Percentiles rank a stretch among this genome's conserved stretches.
These are phyloP conservation scores for Termitomyces sp. DNA, from an alignment of 768 basidiomycete species.

Conservation along the genomic window DNA sequence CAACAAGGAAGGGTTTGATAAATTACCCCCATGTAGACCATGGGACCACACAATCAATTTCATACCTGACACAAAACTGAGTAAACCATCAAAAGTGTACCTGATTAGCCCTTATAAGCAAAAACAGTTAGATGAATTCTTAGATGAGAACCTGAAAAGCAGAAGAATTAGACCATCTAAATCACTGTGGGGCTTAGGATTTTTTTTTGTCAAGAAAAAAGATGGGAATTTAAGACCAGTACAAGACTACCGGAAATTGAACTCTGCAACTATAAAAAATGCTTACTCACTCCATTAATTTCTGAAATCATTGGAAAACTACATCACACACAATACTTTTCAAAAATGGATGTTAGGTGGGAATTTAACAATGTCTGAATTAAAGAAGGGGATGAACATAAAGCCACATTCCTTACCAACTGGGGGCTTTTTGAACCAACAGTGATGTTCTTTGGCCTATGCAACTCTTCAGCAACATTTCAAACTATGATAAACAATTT, in stretches of 20 bases:
- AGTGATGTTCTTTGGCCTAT: neutral
- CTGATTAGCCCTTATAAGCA: conserved; percentile 23
- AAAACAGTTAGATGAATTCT: neutral
- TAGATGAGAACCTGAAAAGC: neutral
- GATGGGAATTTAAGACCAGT: conserved; percentile 16
- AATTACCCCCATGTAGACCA: too few species aligned
- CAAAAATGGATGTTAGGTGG: conserved; percentile 32
- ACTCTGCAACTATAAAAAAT: too few species aligned
- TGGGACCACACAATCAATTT: conserved; percentile 33
- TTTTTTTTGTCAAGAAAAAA: conserved; percentile 17
- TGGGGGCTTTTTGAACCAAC: neutral
- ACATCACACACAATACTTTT: conserved; percentile 20
- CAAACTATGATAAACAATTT: too few species aligned
- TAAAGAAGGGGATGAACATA: conserved; percentile 33
- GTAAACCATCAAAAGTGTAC: conserved; percentile 20
- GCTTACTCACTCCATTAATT: too few species aligned
- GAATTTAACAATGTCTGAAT: conserved; percentile 33
- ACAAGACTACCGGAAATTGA: conserved; percentile 22
- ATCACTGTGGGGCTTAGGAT: conserved; percentile 17
- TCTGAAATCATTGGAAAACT: neutral
- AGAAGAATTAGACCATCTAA: neutral
- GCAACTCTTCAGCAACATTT: too few species aligned
- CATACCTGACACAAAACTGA: conserved; percentile 19
- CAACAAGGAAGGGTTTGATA: too few species aligned
- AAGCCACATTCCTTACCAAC: conserved; percentile 27